These are phyloP conservation scores for Ustilago crameri DNA, from an alignment of 1,284 basidiomycete species.

Conservation along the genomic window DNA sequence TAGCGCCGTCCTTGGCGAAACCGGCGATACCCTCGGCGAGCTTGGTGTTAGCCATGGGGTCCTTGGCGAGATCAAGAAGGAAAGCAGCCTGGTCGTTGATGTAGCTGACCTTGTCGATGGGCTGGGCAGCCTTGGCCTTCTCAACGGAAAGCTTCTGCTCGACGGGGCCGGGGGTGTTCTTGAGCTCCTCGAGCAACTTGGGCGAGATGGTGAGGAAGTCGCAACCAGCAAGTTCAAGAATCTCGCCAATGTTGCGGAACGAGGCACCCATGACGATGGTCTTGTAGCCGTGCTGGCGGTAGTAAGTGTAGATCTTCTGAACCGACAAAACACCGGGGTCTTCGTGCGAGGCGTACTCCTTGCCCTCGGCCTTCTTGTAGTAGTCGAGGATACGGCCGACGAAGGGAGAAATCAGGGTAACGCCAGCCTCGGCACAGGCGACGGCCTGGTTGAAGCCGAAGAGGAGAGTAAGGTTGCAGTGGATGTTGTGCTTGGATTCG, in stretches of 20 bases:
- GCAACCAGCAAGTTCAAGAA: slow-evolving; percentile 91
- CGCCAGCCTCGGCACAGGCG: slow-evolving; percentile 95
- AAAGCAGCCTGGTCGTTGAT: slow-evolving; percentile 95
- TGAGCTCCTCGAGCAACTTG: slow-evolving; percentile 88
- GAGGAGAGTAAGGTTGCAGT: slow-evolving; percentile 97
- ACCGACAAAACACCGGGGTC: slow-evolving; percentile 98
- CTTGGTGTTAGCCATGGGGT: slow-evolving; percentile 68
- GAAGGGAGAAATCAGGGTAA: slow-evolving; percentile 98
- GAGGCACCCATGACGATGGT: slow-evolving; percentile 99
- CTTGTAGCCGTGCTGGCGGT: slow-evolving; percentile 98
- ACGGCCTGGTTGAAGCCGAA: slow-evolving; percentile 99
- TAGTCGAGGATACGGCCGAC: slow-evolving; percentile 79
- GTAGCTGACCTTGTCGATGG: slow-evolving; percentile 83
- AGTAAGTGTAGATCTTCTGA: slow-evolving; percentile 92
- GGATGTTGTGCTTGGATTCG: slow-evolving; percentile 86
- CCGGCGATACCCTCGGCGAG: slow-evolving; percentile 86
- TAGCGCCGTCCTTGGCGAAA: slow-evolving; percentile 92
- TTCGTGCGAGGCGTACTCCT: slow-evolving; percentile 69
- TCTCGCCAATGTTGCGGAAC: slow-evolving; percentile 88
- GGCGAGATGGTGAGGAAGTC: slow-evolving; percentile 95
- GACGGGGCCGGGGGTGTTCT: slow-evolving; percentile 80
- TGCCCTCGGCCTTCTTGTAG: slow-evolving; percentile 66
- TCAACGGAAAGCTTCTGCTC: slow-evolving; percentile 84
- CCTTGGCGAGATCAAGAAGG: slow-evolving; percentile 85
- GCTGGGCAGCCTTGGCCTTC: slow-evolving; percentile 75